Evolutionary conservation across 2,329 filamentous ascomycete genomes (phyloP).

Genomic region (Coleophoma eucalyptorum): DNA sequence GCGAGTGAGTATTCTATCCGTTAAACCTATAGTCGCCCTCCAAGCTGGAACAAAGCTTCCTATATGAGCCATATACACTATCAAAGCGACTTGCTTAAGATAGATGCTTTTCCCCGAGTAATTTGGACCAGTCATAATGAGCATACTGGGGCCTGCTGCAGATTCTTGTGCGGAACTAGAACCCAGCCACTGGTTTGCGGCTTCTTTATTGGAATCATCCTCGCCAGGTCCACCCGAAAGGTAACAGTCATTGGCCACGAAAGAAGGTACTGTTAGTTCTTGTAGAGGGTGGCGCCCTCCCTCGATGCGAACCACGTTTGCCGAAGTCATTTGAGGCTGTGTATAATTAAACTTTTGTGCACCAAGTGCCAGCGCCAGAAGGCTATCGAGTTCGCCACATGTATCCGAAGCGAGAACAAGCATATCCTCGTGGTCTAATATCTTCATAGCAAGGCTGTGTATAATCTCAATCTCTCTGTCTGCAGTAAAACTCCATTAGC

Average conservation of each 20-base stretch:
- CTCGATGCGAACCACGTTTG: slow-evolving; percentile 69
- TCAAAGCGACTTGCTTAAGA: slow-evolving; percentile 86
- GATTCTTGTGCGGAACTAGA: slow-evolving; percentile 10
- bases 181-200: background rate
- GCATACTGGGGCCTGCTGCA: slow-evolving; percentile 53
- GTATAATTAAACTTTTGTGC: slow-evolving; percentile 71
- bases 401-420: slow-evolving; percentile 70
- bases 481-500: slow-evolving; percentile 23
- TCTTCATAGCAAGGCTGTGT: slow-evolving; percentile 66
- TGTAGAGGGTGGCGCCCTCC: slow-evolving; percentile 85
- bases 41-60: slow-evolving; percentile 88
- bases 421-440: slow-evolving; percentile 65
- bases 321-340: slow-evolving; percentile 63
- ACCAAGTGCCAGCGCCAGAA: slow-evolving; percentile 75
- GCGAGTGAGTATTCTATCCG: slow-evolving; percentile 87
- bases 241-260: slow-evolving; percentile 78
- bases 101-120: slow-evolving; percentile 97
- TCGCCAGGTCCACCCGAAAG: slow-evolving; percentile 55
- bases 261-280: slow-evolving; percentile 75
- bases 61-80: slow-evolving; percentile 88
- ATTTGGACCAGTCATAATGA: slow-evolving; percentile 89
- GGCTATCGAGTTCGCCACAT: slow-evolving; percentile 82
- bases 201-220: slow-evolving; percentile 9
- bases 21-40: slow-evolving; percentile 73
- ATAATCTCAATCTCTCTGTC: slow-evolving; percentile 89